Conservation (phyloP, 148 eudicot species). For the Fagopyrum esculentum region DNA sequence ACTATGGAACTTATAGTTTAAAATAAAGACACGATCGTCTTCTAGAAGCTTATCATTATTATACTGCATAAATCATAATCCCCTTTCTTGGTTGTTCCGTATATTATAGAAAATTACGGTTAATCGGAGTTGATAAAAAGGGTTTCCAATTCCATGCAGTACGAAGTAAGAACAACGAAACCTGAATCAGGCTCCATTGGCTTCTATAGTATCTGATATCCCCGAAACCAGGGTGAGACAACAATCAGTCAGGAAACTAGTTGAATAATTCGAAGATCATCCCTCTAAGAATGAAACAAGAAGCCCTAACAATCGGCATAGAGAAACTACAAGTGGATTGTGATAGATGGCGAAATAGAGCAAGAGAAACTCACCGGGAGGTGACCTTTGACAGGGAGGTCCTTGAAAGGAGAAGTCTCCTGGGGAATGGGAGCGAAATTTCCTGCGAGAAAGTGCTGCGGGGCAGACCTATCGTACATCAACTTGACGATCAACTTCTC, state of each 20-base stretch:
- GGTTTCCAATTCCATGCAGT: background rate
- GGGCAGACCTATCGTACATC: constrained; percentile 46
- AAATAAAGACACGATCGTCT: background rate
- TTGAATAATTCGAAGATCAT: background rate
- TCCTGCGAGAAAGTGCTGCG: constrained; percentile 61
- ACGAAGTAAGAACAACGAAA: background rate
- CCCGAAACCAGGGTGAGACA: background rate
- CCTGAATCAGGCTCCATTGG: background rate
- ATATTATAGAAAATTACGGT: background rate
- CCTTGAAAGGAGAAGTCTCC: constrained; percentile 74
- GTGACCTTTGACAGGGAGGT: constrained; percentile 56
- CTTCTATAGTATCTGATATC: background rate
- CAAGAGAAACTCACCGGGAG: constrained; percentile 56
- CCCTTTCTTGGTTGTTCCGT: background rate
- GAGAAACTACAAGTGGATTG: background rate
- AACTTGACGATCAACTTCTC: constrained; percentile 60
- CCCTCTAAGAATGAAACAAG: background rate
- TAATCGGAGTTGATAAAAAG: background rate
- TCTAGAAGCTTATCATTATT: background rate
- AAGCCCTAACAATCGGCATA: constrained; percentile 8
- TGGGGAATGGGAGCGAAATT: constrained; percentile 68
- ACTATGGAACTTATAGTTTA: background rate
- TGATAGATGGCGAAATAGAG: background rate
- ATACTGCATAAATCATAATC: background rate
- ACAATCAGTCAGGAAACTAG: background rate